phyloP scores from a whole-genome alignment of 2,329 filamentous ascomycete genomes.

The Monilinia fructicola region DNA sequence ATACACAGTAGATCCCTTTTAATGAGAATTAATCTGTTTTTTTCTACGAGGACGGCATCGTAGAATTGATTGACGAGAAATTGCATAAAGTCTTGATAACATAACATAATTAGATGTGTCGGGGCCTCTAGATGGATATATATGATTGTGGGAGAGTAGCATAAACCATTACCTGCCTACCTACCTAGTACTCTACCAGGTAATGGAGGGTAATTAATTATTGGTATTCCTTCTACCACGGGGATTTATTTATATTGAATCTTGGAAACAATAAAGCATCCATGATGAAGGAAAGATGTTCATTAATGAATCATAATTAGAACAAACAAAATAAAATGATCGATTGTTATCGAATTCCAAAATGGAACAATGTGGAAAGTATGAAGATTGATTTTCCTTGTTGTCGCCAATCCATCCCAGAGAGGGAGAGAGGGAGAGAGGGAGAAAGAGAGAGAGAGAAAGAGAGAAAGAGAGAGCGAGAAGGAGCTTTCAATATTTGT shows the following conservation, averaged over 20 bases:
- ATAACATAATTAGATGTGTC: too few species aligned
- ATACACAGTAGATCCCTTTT: neutral
- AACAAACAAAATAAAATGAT: neutral
- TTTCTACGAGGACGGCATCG: neutral
- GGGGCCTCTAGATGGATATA: too few species aligned
- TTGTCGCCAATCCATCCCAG: neutral
- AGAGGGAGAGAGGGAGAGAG: neutral
- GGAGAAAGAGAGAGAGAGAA: neutral
- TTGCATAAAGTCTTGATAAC: neutral
- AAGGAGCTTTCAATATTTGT: neutral
- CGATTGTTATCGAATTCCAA: neutral
- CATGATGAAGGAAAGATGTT: neutral
- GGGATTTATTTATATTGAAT: neutral
- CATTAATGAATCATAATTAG: neutral
- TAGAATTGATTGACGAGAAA: neutral
- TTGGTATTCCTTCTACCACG: too few species aligned
- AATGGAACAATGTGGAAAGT: conserved; percentile 12
- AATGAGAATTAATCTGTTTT: neutral
- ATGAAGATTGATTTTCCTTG: neutral
- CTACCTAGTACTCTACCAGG: too few species aligned
- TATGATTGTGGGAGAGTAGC: neutral
- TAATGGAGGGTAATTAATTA: too few species aligned
- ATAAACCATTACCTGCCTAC: neutral
- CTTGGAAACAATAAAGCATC: neutral
- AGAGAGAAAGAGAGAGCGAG: neutral